phyloP scores from a whole-genome alignment of 2,329 filamentous ascomycete genomes.

The Shiraia sp. region DNA sequence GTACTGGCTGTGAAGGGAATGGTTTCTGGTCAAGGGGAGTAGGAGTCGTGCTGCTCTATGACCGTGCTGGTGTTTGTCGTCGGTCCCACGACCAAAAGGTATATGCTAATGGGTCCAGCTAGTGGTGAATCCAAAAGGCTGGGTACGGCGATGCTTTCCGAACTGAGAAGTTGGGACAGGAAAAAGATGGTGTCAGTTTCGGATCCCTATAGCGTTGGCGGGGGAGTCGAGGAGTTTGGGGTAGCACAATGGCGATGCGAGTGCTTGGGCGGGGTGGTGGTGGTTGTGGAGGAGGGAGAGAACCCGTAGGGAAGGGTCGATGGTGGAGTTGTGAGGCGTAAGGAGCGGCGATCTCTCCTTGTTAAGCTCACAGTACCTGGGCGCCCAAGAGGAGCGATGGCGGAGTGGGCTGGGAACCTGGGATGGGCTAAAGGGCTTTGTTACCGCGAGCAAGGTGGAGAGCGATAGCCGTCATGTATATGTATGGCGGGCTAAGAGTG shows the following conservation, averaged over 20 bases:
- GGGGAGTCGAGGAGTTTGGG: conserved; percentile 37
- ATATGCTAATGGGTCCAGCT: conserved; percentile 15
- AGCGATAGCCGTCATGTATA: conserved; percentile 47
- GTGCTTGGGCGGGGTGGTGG: conserved; percentile 20
- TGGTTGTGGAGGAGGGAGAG: conserved; percentile 17
- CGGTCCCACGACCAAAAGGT: conserved; percentile 25
- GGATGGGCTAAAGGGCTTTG: conserved; percentile 45
- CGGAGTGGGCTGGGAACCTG: conserved; percentile 52
- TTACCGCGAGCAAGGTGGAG: conserved; percentile 45
- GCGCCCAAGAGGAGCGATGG: conserved; percentile 50
- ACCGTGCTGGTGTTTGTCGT: conserved; percentile 33
- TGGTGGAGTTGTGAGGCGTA: conserved; percentile 44
- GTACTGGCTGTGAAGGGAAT: conserved; percentile 42
- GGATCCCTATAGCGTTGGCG: conserved; percentile 28
- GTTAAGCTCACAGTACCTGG: conserved; percentile 54
- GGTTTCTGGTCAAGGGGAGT: conserved; percentile 40
- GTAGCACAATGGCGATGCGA: conserved; percentile 37
- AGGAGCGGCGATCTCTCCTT: conserved; percentile 53
- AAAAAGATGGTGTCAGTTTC: conserved; percentile 16
- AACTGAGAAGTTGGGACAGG: conserved; percentile 24
- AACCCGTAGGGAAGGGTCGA: conserved; percentile 25
- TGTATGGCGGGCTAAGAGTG: conserved; percentile 48
- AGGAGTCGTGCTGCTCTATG: conserved; percentile 28
- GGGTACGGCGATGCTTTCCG: conserved; percentile 34
- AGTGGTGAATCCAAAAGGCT: conserved; percentile 26